Evolutionary conservation across 2,329 filamentous ascomycete species (phyloP).

Genomic region (Epichloe glyceriae): DNA sequence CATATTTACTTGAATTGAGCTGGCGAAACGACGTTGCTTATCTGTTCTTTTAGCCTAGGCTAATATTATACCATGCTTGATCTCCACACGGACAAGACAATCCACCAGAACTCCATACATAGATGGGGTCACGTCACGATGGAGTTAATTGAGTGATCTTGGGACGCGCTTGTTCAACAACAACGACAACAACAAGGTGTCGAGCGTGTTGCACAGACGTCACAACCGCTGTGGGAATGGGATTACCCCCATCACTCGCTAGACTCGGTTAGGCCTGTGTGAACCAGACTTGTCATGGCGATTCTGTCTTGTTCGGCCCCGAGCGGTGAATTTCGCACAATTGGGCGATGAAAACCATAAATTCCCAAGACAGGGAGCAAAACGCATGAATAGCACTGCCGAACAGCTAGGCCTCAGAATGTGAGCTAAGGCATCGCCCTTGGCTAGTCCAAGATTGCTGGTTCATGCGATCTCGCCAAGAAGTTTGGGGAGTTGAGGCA

Average conservation of each 20-base stretch:
- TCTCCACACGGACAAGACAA: no score
- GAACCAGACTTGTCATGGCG: neutral
- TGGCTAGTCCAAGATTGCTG: neutral
- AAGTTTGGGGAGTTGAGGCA: neutral
- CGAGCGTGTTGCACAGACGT: no score
- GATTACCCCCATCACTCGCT: neutral
- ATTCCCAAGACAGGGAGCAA: neutral
- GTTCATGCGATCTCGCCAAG: neutral
- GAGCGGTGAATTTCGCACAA: neutral
- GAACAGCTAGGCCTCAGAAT: neutral
- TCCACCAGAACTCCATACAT: no score
- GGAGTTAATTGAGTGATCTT: no score
- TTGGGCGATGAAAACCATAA: neutral
- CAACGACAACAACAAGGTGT: no score
- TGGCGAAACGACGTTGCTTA: no score
- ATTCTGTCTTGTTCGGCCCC: neutral
- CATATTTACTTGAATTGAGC: no score
- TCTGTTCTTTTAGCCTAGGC: no score
- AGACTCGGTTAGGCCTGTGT: neutral
- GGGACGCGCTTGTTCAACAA: no score
- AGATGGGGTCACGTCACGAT: no score
- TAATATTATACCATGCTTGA: no score
- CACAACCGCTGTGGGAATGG: no score
- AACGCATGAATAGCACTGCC: neutral
- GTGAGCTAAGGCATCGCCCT: neutral